Conservation (phyloP, 1,284 basidiomycete genomes). For the Porogramme epimiltina region DNA sequence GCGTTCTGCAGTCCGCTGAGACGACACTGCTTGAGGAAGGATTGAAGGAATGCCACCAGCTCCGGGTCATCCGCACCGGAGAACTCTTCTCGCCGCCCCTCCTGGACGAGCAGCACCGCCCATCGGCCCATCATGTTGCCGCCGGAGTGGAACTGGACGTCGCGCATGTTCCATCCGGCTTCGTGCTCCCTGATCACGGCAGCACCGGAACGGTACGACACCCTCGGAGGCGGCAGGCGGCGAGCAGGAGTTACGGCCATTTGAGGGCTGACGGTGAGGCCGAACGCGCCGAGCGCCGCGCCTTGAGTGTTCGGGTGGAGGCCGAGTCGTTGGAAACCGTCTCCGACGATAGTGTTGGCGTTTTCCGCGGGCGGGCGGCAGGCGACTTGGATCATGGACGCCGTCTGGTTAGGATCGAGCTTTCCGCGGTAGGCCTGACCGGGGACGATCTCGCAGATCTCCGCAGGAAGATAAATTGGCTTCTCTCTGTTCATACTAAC, state of each 20-base stretch:
- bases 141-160: constrained; percentile 62
- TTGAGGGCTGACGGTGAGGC: constrained; percentile 49
- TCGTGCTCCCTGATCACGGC: constrained; percentile 42
- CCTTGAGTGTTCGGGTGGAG: constrained; percentile 38
- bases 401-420: constrained; percentile 55
- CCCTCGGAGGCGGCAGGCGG: constrained; percentile 55
- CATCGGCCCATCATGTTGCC: constrained; percentile 47
- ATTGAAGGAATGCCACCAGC: constrained; percentile 44
- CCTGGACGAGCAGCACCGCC: constrained; percentile 62
- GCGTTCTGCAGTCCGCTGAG: constrained; percentile 56
- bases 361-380: constrained; percentile 62
- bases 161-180: constrained; percentile 73
- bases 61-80: constrained; percentile 41
- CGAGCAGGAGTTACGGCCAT: constrained; percentile 67
- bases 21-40: constrained; percentile 53
- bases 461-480: constrained; percentile 58
- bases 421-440: constrained; percentile 57
- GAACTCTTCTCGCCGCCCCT: constrained; percentile 41
- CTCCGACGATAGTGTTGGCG: constrained; percentile 53
- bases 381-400: constrained; percentile 65
- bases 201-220: constrained; percentile 52
- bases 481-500: constrained; percentile 46
- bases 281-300: constrained; percentile 47
- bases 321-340: constrained; percentile 60
- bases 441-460: constrained; percentile 64